phyloP scores from a whole-genome alignment of 108 stramenopile genomes.

The Skeletonema costatum region DNA sequence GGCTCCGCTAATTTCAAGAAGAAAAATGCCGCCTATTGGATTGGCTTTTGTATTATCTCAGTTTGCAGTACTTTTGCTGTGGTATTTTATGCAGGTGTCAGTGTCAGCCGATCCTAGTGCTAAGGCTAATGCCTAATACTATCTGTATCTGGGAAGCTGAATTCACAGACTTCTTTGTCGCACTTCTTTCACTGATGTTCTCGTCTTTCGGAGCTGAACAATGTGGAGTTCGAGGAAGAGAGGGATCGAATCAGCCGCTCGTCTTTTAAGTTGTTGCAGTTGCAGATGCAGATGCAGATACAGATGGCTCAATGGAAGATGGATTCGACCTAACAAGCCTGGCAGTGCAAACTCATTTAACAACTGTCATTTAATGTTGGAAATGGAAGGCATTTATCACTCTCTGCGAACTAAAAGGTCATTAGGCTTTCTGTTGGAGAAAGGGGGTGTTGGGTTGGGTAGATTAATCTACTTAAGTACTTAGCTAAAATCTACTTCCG shows the following conservation, averaged over 20 bases:
- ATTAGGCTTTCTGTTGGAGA: no score
- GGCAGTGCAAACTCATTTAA: slow-evolving; percentile 46
- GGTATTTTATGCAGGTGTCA: neutral
- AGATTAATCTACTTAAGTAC: no score
- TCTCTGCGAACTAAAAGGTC: no score
- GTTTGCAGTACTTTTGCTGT: slow-evolving; percentile 42
- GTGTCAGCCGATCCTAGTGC: no score
- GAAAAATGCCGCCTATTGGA: slow-evolving; percentile 40
- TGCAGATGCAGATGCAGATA: no score
- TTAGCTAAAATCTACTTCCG: no score
- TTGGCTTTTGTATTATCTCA: slow-evolving; percentile 32
- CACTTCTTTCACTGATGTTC: slow-evolving; percentile 47
- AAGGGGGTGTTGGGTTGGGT: no score
- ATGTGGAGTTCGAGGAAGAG: slow-evolving; percentile 27
- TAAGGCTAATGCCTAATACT: slow-evolving; percentile 13
- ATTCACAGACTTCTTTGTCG: slow-evolving; percentile 17
- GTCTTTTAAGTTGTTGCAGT: slow-evolving; percentile 42
- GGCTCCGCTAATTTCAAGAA: slow-evolving; percentile 21
- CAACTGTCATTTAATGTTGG: slow-evolving; percentile 38
- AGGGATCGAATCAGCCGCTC: slow-evolving; percentile 38
- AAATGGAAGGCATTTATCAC: no score
- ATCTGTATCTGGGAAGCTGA: neutral
- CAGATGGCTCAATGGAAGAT: neutral
- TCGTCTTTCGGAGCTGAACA: slow-evolving; percentile 46
- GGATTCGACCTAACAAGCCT: slow-evolving; percentile 54